phyloP scores from a whole-genome alignment of 768 basidiomycete species.

The Pisolithus albus region DNA sequence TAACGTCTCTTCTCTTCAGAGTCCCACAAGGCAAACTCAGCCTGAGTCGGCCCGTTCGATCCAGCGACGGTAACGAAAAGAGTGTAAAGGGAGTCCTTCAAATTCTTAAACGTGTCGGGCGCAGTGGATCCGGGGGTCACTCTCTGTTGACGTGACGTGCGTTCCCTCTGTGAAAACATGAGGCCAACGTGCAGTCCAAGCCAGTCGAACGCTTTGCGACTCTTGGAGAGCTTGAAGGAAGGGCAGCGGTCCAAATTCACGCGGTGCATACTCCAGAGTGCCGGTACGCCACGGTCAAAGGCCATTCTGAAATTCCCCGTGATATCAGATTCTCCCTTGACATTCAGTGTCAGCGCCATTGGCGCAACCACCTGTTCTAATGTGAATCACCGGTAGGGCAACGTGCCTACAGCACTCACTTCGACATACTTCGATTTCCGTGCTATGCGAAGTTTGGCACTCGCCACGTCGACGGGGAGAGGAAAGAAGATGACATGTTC shows the following conservation, averaged over 20 bases:
- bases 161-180: slow-evolving; percentile 30
- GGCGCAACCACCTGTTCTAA: slow-evolving; percentile 21
- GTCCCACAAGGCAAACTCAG: slow-evolving; percentile 16
- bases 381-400: background rate
- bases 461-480: slow-evolving; percentile 35
- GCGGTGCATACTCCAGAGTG: slow-evolving; percentile 34
- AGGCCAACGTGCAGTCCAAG: slow-evolving; percentile 25
- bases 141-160: background rate
- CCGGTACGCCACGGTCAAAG: slow-evolving; percentile 7
- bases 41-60: slow-evolving; percentile 8
- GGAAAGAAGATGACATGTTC: slow-evolving; percentile 32
- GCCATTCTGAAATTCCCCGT: slow-evolving; percentile 26
- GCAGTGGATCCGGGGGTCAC: background rate
- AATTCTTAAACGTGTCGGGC: slow-evolving; percentile 21
- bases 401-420: slow-evolving; percentile 6
- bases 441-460: slow-evolving; percentile 39
- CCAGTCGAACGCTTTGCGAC: slow-evolving; percentile 22
- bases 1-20: slow-evolving; percentile 12
- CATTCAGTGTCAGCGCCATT: slow-evolving; percentile 8
- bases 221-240: slow-evolving; percentile 17
- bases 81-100: slow-evolving; percentile 29
- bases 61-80: slow-evolving; percentile 25
- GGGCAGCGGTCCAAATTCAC: slow-evolving; percentile 33
- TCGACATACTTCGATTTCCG: slow-evolving; percentile 48
- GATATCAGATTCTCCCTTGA: slow-evolving; percentile 12